Evolutionary conservation across 768 basidiomycete species (phyloP).

Genomic region (Suillus variegatus): DNA sequence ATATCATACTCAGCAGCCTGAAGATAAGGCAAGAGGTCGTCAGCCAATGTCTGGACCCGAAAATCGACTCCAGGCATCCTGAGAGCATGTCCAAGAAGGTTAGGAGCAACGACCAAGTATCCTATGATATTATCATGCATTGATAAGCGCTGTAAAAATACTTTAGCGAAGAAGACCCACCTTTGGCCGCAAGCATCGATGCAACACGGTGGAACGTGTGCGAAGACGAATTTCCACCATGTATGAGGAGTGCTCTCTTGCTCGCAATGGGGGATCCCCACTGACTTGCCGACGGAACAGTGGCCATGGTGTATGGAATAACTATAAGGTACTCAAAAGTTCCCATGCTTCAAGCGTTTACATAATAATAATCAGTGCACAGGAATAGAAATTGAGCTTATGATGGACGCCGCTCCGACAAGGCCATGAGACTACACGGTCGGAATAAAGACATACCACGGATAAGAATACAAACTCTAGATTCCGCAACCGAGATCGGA

Average conservation of each 20-base stretch:
- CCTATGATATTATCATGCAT: conserved; percentile 14
- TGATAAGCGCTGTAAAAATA: not conserved
- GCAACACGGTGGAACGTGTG: conserved; percentile 18
- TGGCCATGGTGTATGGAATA: not conserved
- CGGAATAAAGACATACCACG: too few species aligned
- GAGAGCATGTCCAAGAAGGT: conserved; percentile 25
- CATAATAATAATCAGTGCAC: too few species aligned
- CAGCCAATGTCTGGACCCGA: not conserved
- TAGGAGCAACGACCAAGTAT: conserved; percentile 26
- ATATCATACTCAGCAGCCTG: conserved; percentile 3
- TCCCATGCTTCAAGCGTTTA: not conserved
- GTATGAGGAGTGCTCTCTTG: conserved; percentile 23
- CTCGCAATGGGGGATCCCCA: conserved; percentile 22
- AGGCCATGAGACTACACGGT: too few species aligned
- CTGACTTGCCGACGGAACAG: conserved; percentile 10
- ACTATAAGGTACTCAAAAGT: too few species aligned
- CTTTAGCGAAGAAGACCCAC: conserved; percentile 1
- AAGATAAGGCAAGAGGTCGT: conserved; percentile 6
- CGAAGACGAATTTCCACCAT: conserved; percentile 18
- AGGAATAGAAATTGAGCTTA: too few species aligned
- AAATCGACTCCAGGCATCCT: not conserved
- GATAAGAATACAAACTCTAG: conserved; percentile 16
- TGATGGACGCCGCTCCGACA: not conserved
- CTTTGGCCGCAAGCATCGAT: conserved; percentile 17
- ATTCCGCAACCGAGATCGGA: not conserved